These are phyloP conservation scores for Fusarium sp. DNA, from an alignment of 2,329 filamentous ascomycete species.

Conservation along the genomic window DNA sequence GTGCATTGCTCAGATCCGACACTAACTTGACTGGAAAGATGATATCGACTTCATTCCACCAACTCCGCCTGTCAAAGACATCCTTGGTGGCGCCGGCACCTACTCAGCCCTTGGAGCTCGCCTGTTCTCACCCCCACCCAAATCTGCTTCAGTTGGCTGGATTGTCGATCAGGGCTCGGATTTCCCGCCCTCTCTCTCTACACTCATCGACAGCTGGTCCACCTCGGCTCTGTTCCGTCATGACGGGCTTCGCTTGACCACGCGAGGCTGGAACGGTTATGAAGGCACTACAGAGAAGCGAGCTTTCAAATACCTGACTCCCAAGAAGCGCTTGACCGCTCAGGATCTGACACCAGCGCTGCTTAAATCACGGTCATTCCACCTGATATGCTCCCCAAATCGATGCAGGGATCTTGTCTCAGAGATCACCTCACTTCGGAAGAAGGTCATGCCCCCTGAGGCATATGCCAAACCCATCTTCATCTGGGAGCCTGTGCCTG, in stretches of 20 bases:
- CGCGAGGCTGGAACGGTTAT: constrained; percentile 93
- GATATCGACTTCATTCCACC: constrained; percentile 87
- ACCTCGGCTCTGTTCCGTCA: constrained; percentile 77
- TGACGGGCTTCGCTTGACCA: constrained; percentile 76
- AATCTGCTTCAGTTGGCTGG: constrained; percentile 81
- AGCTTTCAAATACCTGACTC: constrained; percentile 87
- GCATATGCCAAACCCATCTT: constrained; percentile 71
- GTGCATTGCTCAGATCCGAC: neutral
- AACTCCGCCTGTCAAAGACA: constrained; percentile 72
- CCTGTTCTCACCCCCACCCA: constrained; percentile 77
- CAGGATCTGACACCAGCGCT: constrained; percentile 73
- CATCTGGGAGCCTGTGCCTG: constrained; percentile 95
- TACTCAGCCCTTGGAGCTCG: constrained; percentile 90
- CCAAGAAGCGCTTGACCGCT: constrained; percentile 83
- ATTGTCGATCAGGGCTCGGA: constrained; percentile 90
- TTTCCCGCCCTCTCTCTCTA: constrained; percentile 75
- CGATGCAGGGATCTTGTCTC: constrained; percentile 80
- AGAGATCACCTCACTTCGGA: constrained; percentile 71
- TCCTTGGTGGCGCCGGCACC: constrained; percentile 89
- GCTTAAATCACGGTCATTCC: constrained; percentile 79
- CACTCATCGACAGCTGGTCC: constrained; percentile 76
- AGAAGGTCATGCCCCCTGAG: constrained; percentile 48
- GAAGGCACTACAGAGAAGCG: constrained; percentile 72
- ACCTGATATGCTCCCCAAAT: constrained; percentile 83
- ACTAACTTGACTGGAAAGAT: constrained; percentile 65